These are phyloP conservation scores for Aspergillus melleus DNA, from an alignment of 2,329 filamentous ascomycete species.

Conservation along the genomic window DNA sequence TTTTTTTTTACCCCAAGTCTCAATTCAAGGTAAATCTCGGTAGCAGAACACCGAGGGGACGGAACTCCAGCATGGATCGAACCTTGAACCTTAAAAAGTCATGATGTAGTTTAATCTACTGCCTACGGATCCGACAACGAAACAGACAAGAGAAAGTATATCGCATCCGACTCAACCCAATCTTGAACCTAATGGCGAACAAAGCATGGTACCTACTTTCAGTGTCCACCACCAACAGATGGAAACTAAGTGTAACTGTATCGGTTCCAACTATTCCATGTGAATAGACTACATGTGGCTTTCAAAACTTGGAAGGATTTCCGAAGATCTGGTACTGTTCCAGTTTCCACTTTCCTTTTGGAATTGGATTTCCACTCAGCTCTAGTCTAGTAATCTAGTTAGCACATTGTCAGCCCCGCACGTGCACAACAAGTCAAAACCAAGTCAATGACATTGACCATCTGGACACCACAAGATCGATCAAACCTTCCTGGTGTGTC, in stretches of 20 bases:
- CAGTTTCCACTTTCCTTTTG: too few species aligned
- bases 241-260: not conserved
- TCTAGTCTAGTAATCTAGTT: too few species aligned
- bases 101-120: not conserved
- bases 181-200: not conserved
- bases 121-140: not conserved
- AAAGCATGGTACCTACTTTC: too few species aligned
- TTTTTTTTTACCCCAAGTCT: too few species aligned
- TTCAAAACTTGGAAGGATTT: not conserved
- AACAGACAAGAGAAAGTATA: not conserved
- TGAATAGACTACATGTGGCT: not conserved
- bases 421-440: too few species aligned
- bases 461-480: too few species aligned
- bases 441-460: too few species aligned
- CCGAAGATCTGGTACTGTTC: not conserved
- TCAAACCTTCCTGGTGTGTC: too few species aligned
- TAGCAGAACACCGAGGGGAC: not conserved
- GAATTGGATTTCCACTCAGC: too few species aligned
- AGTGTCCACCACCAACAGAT: not conserved
- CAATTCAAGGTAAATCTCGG: too few species aligned
- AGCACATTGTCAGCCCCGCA: too few species aligned
- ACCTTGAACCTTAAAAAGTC: conserved; percentile 1
- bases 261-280: not conserved
- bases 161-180: not conserved
- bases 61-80: not conserved